Evolutionary conservation across 768 basidiomycete genomes (phyloP).

Genomic region (Amanita phalloides): DNA sequence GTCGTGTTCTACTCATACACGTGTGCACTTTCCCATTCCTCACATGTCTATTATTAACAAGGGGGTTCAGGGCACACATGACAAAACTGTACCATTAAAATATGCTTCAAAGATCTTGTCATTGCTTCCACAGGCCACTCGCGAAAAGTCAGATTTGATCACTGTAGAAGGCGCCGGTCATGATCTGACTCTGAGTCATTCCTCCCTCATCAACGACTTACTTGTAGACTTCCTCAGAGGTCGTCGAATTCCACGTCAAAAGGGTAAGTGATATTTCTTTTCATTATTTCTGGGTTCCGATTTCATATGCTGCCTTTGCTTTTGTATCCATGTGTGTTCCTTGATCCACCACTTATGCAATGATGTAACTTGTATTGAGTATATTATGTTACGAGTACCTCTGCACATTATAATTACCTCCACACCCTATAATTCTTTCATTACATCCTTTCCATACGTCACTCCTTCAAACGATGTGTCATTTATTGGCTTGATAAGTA

Average conservation of each 20-base stretch:
- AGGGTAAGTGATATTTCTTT: neutral
- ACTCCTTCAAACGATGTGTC: neutral
- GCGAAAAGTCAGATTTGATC: slow-evolving; percentile 28
- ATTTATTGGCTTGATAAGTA: neutral
- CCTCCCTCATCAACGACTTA: slow-evolving; percentile 21
- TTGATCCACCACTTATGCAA: neutral
- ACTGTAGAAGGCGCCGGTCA: slow-evolving; percentile 43
- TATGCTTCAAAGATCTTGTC: slow-evolving; percentile 37
- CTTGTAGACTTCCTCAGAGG: slow-evolving; percentile 22
- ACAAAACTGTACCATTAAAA: slow-evolving; percentile 43
- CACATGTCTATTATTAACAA: neutral
- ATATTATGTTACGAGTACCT: neutral
- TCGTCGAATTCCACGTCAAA: neutral
- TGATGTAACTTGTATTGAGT: neutral
- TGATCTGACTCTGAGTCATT: slow-evolving; percentile 36
- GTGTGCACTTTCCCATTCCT: slow-evolving; percentile 22
- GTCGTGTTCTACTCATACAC: slow-evolving; percentile 54
- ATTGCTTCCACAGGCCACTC: slow-evolving; percentile 27
- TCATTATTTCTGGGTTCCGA: neutral
- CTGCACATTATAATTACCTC: neutral
- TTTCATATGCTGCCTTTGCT: neutral
- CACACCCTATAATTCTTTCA: neutral
- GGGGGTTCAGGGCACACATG: slow-evolving; percentile 40
- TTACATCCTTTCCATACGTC: neutral
- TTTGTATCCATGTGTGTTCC: slow-evolving; percentile 1